These are phyloP conservation scores for Candida suzukii DNA, from an alignment of 805 yeast genomes.

Conservation along the genomic window DNA sequence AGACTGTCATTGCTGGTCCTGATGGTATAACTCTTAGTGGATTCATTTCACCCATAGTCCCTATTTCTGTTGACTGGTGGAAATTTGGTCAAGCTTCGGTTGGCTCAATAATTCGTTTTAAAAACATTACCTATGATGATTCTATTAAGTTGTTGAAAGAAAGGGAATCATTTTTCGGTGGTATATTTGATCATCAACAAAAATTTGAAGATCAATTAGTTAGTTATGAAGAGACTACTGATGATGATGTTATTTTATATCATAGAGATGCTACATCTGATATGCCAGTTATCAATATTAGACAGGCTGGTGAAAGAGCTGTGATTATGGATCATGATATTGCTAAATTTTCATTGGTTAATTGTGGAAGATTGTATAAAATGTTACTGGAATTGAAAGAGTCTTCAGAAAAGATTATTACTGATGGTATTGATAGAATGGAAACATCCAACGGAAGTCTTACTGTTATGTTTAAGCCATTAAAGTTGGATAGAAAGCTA, in stretches of 20 bases:
- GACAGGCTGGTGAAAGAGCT: constrained; percentile 97
- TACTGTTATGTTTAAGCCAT: constrained; percentile 73
- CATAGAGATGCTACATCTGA: constrained; percentile 39
- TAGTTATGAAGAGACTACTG: constrained; percentile 59
- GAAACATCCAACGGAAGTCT: constrained; percentile 98
- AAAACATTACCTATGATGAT: constrained; percentile 15
- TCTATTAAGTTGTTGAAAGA: constrained; percentile 13
- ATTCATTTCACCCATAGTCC: constrained; percentile 93
- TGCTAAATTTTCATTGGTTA: constrained; percentile 66
- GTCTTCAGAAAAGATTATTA: constrained; percentile 59
- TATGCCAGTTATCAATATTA: constrained; percentile 70
- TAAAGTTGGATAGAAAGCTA: constrained; percentile 48
- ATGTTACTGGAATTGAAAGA: constrained; percentile 66
- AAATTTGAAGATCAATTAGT: constrained; percentile 63
- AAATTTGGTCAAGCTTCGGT: constrained; percentile 97
- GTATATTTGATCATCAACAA: constrained; percentile 4
- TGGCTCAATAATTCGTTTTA: constrained; percentile 59
- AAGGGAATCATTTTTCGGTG: constrained; percentile 13
- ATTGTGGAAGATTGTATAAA: constrained; percentile 46
- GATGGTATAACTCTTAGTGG: constrained; percentile 99
- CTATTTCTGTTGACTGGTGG: constrained; percentile 95
- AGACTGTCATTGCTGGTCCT: constrained; percentile 92
- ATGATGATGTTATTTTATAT: constrained; percentile 64
- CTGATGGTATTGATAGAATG: constrained; percentile 71
- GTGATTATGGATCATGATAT: constrained; percentile 91